Conservation (phyloP, 2,329 filamentous ascomycete genomes). For the Cytospora paraplurivora region DNA sequence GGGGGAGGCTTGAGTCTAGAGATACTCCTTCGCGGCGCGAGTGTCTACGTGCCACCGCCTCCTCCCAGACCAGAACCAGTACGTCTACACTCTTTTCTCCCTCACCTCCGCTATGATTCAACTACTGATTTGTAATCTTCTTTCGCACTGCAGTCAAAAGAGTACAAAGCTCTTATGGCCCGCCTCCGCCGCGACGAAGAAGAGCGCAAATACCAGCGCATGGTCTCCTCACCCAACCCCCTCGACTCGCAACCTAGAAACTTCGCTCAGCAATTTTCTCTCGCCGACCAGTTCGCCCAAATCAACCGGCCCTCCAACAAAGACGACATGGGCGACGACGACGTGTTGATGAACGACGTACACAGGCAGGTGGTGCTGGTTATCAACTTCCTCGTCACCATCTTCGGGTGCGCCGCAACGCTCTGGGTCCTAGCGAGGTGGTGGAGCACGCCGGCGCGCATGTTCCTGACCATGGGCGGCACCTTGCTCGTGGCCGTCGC, state of each 20-base stretch:
- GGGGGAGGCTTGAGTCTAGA: slow-evolving; percentile 58
- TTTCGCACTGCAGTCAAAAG: slow-evolving; percentile 58
- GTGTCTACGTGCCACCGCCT: slow-evolving; percentile 77
- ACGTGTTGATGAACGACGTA: slow-evolving; percentile 70
- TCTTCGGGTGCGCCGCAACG: slow-evolving; percentile 75
- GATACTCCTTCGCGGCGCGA: slow-evolving; percentile 69
- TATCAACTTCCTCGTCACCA: slow-evolving; percentile 85
- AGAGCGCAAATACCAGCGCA: slow-evolving; percentile 76
- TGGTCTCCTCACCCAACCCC: slow-evolving; percentile 64
- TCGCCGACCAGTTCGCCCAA: slow-evolving; percentile 57
- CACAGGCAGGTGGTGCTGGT: slow-evolving; percentile 83
- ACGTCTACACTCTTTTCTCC: slow-evolving; percentile 37
- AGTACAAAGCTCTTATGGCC: slow-evolving; percentile 88
- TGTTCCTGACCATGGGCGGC: slow-evolving; percentile 72
- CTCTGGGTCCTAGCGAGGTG: slow-evolving; percentile 78
- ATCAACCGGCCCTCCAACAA: slow-evolving; percentile 51
- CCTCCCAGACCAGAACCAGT: slow-evolving; percentile 77
- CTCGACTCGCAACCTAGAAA: slow-evolving; percentile 47
- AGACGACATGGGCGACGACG: slow-evolving; percentile 54
- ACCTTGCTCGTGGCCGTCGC: slow-evolving; percentile 71
- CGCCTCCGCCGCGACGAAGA: slow-evolving; percentile 83
- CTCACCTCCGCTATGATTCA: slow-evolving; percentile 22
- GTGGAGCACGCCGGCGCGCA: slow-evolving; percentile 70
- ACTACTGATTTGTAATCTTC: slow-evolving; percentile 25
- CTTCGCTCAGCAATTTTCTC: slow-evolving; percentile 61